Conservation (phyloP, 768 basidiomycete genomes). For the Lepiota venenata region DNA sequence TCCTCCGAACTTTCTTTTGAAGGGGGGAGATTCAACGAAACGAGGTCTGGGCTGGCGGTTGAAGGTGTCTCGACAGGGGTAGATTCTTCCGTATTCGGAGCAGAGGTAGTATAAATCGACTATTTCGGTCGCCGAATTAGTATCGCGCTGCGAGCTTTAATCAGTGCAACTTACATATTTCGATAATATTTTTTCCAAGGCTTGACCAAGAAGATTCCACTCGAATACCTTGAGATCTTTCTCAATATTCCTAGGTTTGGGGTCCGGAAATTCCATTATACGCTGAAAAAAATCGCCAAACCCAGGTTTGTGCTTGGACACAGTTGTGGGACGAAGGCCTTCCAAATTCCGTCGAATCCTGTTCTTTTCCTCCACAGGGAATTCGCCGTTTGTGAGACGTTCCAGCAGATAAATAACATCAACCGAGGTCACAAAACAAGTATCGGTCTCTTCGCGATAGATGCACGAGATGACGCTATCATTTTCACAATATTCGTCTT, state of each 20-base stretch:
- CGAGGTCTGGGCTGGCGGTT: conserved; percentile 25
- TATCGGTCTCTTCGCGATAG: conserved; percentile 71
- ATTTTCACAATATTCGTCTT: conserved; percentile 67
- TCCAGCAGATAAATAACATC: conserved; percentile 95
- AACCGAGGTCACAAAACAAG: conserved; percentile 90
- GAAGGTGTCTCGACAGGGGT: conserved; percentile 27
- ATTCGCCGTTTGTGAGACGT: conserved; percentile 67
- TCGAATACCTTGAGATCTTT: conserved; percentile 92
- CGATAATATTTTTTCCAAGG: conserved; percentile 74
- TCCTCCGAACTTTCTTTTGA: conserved; percentile 14
- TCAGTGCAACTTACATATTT: conserved; percentile 67
- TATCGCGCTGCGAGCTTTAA: not conserved
- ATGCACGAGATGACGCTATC: conserved; percentile 95
- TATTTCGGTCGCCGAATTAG: conserved; percentile 16
- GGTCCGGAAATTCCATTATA: conserved; percentile 95
- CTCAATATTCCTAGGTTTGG: conserved; percentile 95
- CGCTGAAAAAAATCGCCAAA: conserved; percentile 88
- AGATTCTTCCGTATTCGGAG: conserved; percentile 26
- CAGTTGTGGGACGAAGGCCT: conserved; percentile 85
- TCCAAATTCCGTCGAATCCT: conserved; percentile 93
- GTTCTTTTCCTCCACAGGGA: conserved; percentile 96
- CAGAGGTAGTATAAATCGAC: conserved; percentile 46
- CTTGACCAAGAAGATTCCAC: conserved; percentile 68
- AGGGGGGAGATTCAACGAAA: conserved; percentile 22
- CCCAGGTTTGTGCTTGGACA: conserved; percentile 80